Conservation (phyloP, 192 early-diverging fungal genomes). For the Coemansia sp. region DNA sequence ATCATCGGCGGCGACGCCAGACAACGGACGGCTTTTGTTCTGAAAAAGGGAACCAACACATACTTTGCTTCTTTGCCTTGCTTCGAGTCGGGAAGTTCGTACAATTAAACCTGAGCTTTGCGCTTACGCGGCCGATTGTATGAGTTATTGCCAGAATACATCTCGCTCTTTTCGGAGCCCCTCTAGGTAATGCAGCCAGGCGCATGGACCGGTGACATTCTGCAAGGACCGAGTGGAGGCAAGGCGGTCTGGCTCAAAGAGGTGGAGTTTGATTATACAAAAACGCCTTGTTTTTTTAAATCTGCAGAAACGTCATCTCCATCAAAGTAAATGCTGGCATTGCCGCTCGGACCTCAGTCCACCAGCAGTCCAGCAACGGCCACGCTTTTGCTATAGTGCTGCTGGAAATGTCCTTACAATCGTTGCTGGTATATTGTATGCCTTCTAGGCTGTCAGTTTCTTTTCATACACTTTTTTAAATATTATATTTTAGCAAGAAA, state of each 20-base stretch:
- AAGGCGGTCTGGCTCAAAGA: neutral
- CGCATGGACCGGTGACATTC: neutral
- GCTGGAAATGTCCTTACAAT: neutral
- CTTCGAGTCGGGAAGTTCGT: neutral
- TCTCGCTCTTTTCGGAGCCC: neutral
- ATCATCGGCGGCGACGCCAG: conserved; percentile 6
- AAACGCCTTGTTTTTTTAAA: neutral
- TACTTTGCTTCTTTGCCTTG: conserved; percentile 1
- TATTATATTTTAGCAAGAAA: neutral
- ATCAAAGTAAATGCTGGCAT: neutral
- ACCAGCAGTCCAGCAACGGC: neutral
- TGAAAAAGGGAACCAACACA: neutral
- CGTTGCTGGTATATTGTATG: neutral
- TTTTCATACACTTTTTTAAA: neutral
- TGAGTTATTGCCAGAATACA: neutral
- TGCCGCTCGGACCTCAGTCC: neutral
- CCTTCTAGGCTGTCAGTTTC: neutral
- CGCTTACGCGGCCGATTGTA: conserved; percentile 1
- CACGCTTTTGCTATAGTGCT: neutral
- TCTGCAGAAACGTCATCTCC: neutral
- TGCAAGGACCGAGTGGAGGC: neutral
- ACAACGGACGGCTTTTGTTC: conserved; percentile 6
- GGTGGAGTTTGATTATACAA: neutral
- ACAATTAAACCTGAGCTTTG: neutral
- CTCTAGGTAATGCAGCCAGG: neutral